Conservation (phyloP, 371 early-diverging fungal genomes). For the Apophysomyces elegans region DNA sequence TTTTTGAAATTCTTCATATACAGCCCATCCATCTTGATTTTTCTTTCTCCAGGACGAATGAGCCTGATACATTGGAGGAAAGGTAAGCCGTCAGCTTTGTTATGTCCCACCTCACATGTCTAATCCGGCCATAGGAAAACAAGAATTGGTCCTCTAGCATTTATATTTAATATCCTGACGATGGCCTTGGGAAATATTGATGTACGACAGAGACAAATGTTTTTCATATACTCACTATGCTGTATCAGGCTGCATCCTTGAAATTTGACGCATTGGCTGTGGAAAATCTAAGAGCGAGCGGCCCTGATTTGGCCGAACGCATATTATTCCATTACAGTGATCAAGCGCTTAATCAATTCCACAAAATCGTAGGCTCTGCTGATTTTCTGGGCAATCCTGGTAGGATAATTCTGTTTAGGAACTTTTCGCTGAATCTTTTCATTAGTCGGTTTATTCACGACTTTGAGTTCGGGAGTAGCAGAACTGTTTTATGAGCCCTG, state of each 20-base stretch:
- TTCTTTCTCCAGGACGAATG: constrained; percentile 90
- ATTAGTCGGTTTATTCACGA: constrained; percentile 74
- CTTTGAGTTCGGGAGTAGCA: constrained; percentile 81
- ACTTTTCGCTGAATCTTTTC: not conserved
- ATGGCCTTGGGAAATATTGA: constrained; percentile 97
- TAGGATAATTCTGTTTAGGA: not conserved
- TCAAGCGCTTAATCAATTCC: constrained; percentile 88
- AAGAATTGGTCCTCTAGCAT: constrained; percentile 51
- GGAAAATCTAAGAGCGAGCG: constrained; percentile 85
- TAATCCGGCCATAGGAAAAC: not conserved
- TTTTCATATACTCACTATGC: not conserved
- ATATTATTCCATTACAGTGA: constrained; percentile 88
- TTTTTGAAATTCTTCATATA: constrained; percentile 93
- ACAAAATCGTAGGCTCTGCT: constrained; percentile 94
- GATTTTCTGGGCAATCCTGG: constrained; percentile 97
- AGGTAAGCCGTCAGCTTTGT: constrained; percentile 17
- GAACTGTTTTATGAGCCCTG: constrained; percentile 93
- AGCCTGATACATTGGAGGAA: constrained; percentile 63
- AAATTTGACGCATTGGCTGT: constrained; percentile 90
- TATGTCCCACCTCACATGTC: not conserved
- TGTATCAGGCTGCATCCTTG: constrained; percentile 81
- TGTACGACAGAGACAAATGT: constrained; percentile 39
- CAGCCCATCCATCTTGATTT: constrained; percentile 95
- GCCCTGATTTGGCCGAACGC: constrained; percentile 77
- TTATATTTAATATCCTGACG: constrained; percentile 87